Percentiles rank a stretch among this genome's conserved stretches.
Conservation (phyloP, 2,329 filamentous ascomycete genomes). For the Aurifilum marmelostoma region DNA sequence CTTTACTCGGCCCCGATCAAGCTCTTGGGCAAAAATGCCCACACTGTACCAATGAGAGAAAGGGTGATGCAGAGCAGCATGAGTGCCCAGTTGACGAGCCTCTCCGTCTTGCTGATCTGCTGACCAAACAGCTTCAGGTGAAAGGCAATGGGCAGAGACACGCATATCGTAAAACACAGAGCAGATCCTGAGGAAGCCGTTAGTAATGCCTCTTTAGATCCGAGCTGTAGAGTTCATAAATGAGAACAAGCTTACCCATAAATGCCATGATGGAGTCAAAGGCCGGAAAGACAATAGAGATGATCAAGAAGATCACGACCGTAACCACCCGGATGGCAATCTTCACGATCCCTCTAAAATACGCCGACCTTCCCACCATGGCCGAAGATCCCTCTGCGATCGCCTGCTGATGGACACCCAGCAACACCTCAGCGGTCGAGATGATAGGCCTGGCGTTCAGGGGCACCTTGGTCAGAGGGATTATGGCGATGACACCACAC, state of each 20-base stretch:
- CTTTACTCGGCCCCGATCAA: constrained; percentile 60
- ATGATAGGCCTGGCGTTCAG: constrained; percentile 88
- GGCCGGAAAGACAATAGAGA: constrained; percentile 71
- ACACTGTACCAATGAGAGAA: constrained; percentile 78
- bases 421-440: constrained; percentile 79
- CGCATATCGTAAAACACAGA: constrained; percentile 91
- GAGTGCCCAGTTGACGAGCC: constrained; percentile 67
- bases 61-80: constrained; percentile 71
- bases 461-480: constrained; percentile 94
- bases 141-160: constrained; percentile 86
- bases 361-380: constrained; percentile 57
- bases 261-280: constrained; percentile 93
- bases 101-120: constrained; percentile 68
- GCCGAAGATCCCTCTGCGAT: constrained; percentile 49
- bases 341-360: constrained; percentile 62
- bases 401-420: constrained; percentile 64
- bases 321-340: constrained; percentile 66
- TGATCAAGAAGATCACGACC: constrained; percentile 72
- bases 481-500: constrained; percentile 85
- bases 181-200: constrained; percentile 60
- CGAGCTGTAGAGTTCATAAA: not conserved
- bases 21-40: constrained; percentile 83
- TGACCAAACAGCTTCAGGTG: constrained; percentile 86
- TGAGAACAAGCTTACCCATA: constrained; percentile 52
- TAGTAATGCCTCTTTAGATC: not conserved